Conservation (phyloP, 2,329 filamentous ascomycete genomes). For the Coniella vitis region DNA sequence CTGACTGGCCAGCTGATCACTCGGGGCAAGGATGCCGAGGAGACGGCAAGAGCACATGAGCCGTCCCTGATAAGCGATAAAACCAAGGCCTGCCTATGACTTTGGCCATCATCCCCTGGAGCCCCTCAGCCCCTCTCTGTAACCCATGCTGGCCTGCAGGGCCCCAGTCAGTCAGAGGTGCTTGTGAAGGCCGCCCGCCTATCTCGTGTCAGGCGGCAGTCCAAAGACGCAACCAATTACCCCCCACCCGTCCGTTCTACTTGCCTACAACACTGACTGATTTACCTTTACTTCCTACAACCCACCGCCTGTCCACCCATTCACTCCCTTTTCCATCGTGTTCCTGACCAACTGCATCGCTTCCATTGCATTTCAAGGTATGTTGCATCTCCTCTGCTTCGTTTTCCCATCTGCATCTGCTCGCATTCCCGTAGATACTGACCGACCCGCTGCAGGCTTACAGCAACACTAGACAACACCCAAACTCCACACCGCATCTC, state of each 20-base stretch:
- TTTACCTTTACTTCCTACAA: too few species aligned
- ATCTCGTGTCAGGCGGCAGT: conserved; percentile 3
- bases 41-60: too few species aligned
- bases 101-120: too few species aligned
- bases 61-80: too few species aligned
- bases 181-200: not conserved
- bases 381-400: not conserved
- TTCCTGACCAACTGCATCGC: conserved; percentile 4
- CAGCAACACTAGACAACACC: not conserved
- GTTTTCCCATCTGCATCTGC: too few species aligned
- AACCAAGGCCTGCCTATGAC: too few species aligned
- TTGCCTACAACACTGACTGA: too few species aligned
- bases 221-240: not conserved
- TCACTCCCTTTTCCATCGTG: not conserved
- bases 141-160: too few species aligned
- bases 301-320: not conserved
- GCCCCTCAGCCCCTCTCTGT: too few species aligned
- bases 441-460: not conserved
- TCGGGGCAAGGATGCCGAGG: too few species aligned
- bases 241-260: not conserved
- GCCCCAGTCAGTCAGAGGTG: not conserved
- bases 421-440: too few species aligned
- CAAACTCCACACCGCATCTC: conserved; percentile 13
- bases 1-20: too few species aligned
- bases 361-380: not conserved